phyloP scores from a whole-genome alignment of 768 basidiomycete genomes.

The Lactarius deliciosus region DNA sequence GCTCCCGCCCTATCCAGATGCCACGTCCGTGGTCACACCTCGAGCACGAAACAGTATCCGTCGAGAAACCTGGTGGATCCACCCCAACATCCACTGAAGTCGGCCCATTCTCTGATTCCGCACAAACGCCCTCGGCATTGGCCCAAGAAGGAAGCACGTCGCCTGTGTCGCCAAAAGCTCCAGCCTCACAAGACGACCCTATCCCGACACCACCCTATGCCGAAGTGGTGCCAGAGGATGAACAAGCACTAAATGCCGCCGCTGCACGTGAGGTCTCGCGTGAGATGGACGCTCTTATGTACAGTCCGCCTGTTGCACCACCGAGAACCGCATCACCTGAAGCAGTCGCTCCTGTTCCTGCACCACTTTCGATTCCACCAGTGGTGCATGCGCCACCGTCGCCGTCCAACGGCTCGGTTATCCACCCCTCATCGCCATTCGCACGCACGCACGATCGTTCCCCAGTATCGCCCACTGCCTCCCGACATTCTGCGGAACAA shows the following conservation, averaged over 20 bases:
- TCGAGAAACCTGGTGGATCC: constrained; percentile 5
- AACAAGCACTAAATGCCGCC: constrained; percentile 58
- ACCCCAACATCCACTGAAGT: not conserved
- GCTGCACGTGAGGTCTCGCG: constrained; percentile 66
- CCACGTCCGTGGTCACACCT: constrained; percentile 5
- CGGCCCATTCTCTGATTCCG: not conserved
- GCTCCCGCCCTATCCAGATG: constrained; percentile 25
- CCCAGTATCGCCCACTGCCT: constrained; percentile 14
- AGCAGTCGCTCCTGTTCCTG: constrained; percentile 39
- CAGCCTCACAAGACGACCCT: constrained; percentile 8
- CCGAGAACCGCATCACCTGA: constrained; percentile 11
- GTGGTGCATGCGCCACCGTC: constrained; percentile 16
- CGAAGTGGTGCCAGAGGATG: constrained; percentile 42
- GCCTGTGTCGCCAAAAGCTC: not conserved
- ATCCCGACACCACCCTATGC: constrained; percentile 18
- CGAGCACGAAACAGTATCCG: not conserved
- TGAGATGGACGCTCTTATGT: constrained; percentile 59
- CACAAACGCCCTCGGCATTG: not conserved
- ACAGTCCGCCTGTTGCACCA: constrained; percentile 35
- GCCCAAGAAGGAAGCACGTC: constrained; percentile 2
- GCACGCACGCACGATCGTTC: constrained; percentile 16
- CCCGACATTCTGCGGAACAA: constrained; percentile 9
- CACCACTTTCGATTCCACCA: constrained; percentile 42
- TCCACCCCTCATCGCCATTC: constrained; percentile 33
- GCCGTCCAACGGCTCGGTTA: constrained; percentile 31